These are phyloP conservation scores for Quercus wislizeni DNA, from an alignment of 306 rosid genomes.

Conservation along the genomic window DNA sequence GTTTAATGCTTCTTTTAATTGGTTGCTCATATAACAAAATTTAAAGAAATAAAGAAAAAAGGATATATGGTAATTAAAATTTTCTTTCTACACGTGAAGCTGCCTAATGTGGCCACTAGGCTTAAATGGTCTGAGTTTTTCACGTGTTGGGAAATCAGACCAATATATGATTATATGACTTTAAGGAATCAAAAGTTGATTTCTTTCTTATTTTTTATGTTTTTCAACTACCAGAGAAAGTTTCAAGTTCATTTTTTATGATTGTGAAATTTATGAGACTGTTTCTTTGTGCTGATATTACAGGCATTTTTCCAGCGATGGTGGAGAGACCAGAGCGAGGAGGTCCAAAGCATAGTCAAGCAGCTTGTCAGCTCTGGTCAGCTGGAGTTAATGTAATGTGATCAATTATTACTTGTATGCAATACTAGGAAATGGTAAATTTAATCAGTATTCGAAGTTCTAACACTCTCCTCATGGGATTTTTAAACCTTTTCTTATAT, in stretches of 20 bases:
- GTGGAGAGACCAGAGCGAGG: constrained; percentile 73
- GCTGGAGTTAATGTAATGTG: constrained; percentile 67
- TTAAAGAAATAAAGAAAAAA: neutral
- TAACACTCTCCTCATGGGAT: neutral
- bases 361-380: constrained; percentile 68
- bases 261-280: neutral
- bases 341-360: constrained; percentile 43
- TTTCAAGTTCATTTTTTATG: neutral
- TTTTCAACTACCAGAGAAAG: too few relatives aligned
- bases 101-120: too few relatives aligned
- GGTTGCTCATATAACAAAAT: neutral
- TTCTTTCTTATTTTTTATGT: too few relatives aligned
- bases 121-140: too few relatives aligned
- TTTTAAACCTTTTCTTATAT: too few relatives aligned
- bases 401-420: neutral
- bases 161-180: too few relatives aligned
- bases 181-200: too few relatives aligned
- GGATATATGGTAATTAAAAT: too few relatives aligned
- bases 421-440: neutral
- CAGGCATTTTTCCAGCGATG: constrained; percentile 86
- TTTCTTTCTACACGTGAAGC: too few relatives aligned
- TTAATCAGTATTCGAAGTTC: neutral
- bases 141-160: too few relatives aligned
- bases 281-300: constrained; percentile 1
- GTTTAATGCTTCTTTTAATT: neutral